Conservation (phyloP, 768 basidiomycete species). For the Tulasnella sp. region DNA sequence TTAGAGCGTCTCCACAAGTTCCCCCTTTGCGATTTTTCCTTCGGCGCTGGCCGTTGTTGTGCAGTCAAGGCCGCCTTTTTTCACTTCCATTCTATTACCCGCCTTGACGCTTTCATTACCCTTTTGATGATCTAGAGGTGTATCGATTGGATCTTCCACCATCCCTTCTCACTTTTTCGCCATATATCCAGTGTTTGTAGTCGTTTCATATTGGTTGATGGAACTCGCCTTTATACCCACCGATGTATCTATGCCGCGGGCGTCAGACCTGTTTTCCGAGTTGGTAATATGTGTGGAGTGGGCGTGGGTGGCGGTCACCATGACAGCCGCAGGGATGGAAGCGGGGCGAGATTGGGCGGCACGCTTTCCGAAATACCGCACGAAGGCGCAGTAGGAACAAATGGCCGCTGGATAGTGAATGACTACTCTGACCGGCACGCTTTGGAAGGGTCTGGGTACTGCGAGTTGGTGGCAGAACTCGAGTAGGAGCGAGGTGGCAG, state of each 20-base stretch:
- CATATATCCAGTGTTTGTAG: constrained; percentile 1
- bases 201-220: neutral
- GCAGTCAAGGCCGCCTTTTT: neutral
- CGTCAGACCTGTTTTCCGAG: neutral
- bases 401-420: neutral
- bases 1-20: neutral
- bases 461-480: neutral
- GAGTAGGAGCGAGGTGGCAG: no score
- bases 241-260: neutral
- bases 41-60: constrained; percentile 1
- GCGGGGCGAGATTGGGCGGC: neutral
- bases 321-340: neutral
- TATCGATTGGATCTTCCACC: constrained; percentile 18
- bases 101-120: neutral
- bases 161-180: neutral
- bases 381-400: no score
- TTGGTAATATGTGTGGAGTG: neutral
- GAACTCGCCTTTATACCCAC: neutral
- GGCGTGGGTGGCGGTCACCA: constrained; percentile 7
- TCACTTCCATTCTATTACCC: neutral
- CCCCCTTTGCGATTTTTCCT: neutral
- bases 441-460: neutral
- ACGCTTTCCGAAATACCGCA: neutral
- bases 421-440: neutral
- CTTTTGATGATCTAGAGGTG: neutral